These are phyloP conservation scores for Brassica hybrid DNA, from an alignment of 441 rosid genomes.

Conservation along the genomic window DNA sequence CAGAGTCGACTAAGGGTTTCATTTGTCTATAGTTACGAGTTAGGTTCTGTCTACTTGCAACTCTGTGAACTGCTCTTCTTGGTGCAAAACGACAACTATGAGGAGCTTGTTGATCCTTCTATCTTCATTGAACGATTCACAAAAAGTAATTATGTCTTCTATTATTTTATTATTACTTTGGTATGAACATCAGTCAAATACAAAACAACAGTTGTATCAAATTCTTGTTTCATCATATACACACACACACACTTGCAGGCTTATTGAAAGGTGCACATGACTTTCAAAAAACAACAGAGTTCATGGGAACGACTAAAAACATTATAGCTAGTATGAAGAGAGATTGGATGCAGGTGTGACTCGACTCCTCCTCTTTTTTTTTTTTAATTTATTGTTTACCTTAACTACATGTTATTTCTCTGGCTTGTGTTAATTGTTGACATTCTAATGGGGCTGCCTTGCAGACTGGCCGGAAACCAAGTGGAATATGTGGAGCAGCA, in stretches of 20 bases:
- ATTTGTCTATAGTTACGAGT: neutral
- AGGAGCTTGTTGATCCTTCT: slow-evolving; percentile 4
- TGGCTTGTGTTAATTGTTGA: neutral
- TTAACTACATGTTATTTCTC: neutral
- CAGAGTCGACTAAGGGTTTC: neutral
- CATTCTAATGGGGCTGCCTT: neutral
- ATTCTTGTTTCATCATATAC: neutral
- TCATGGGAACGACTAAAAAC: neutral
- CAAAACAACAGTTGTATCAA: neutral
- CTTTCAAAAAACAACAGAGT: neutral
- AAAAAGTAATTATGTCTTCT: neutral
- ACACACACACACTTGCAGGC: neutral
- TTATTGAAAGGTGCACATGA: neutral
- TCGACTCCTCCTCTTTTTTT: neutral
- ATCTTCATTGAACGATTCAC: neutral
- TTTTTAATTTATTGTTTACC: neutral
- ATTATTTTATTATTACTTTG: neutral
- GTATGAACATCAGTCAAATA: neutral
- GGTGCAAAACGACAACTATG: neutral
- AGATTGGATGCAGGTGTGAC: slow-evolving; percentile 9
- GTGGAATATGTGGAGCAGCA: slow-evolving; percentile 6
- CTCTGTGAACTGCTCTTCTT: neutral
- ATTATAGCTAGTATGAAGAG: neutral
- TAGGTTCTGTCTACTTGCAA: neutral
- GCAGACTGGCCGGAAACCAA: slow-evolving; percentile 4